These are phyloP conservation scores for Rhizopus arrhizus DNA, from an alignment of 371 early-diverging fungal genomes.

Conservation along the genomic window DNA sequence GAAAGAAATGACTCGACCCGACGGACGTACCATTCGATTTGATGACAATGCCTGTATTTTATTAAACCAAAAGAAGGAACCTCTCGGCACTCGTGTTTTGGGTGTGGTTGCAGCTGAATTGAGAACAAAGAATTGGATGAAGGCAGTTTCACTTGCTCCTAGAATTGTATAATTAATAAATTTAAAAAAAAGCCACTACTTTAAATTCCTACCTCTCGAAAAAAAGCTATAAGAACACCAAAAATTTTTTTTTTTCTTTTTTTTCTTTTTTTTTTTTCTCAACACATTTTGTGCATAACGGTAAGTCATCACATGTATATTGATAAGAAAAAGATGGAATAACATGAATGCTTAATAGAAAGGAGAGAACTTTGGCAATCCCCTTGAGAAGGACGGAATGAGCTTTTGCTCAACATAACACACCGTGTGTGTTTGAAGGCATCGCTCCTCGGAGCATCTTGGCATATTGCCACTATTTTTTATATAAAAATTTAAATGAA, in stretches of 20 bases:
- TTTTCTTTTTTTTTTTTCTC: constrained; percentile 13
- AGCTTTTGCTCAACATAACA: constrained; percentile 47
- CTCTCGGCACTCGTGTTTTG: constrained; percentile 91
- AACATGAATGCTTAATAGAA: constrained; percentile 20
- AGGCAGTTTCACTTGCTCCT: constrained; percentile 92
- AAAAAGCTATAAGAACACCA: background rate
- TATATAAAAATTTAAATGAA: constrained; percentile 33
- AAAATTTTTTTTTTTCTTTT: constrained; percentile 1
- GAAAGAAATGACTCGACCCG: constrained; percentile 88
- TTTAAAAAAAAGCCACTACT: background rate
- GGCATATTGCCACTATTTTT: constrained; percentile 44
- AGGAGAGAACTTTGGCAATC: constrained; percentile 61
- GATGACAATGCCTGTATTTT: constrained; percentile 98
- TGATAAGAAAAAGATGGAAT: background rate
- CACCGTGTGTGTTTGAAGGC: constrained; percentile 46
- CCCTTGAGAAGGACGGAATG: constrained; percentile 61
- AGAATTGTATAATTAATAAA: constrained; percentile 73
- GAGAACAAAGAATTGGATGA: constrained; percentile 93
- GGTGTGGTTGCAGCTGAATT: constrained; percentile 91
- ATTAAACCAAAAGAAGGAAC: constrained; percentile 91
- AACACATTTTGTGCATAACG: constrained; percentile 30
- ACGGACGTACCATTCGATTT: constrained; percentile 92
- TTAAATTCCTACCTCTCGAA: background rate
- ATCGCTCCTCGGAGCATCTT: constrained; percentile 42
- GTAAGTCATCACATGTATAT: constrained; percentile 12